Base-by-base conservation (phyloP, 768 basidiomycete species). In the Mycena leptocephala region DNA sequence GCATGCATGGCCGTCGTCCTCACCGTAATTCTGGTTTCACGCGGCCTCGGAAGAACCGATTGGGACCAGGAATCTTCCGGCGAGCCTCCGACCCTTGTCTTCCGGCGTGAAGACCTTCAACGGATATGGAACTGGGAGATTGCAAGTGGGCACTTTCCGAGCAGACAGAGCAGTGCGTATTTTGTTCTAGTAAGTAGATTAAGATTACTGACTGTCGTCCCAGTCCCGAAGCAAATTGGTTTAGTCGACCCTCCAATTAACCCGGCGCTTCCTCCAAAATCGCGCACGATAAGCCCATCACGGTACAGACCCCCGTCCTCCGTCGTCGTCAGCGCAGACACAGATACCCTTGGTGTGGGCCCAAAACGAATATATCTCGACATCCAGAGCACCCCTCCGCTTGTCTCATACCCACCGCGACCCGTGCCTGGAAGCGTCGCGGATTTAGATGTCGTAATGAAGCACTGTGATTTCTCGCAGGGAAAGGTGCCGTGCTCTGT, bases 101-200 rank as follows among this genome's bases (percentile, higher is more conserved):
- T 91, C 79, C 86, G 87, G 48, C 88, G 92, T 32, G 88, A 93
- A 51, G 94, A 97, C 80, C 83, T 97, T 35, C 94, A 94, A 83
- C 89, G 92, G 82, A 94, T 99, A 82, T 98, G 97, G 97, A 90
- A 92, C 76, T 98, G 97, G 97, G 97, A 98, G 87, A 90, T 98
- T 70, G 90, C 93, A 51, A 95, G 95, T 78, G 97, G 97, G 8
- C 96, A 97, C 85, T 95, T 94, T 86, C 97, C 97, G 28, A 95
- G 94, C 82, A 87, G 86, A 61, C 88, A 90, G 64, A 88, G 89
- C 63, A 91, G 95, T 95, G 84, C 82, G 95, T 87, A 62, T 26
- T 84, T 41, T 68, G 67, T 35, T 69, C 70, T 58, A 43, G 46
- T 75, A 65, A 59, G 55, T 56, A 43, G 13, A 24, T 5, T 24